These are phyloP conservation scores for Solanum virginianum DNA, from an alignment of 257 asterid species.

Conservation along the genomic window DNA sequence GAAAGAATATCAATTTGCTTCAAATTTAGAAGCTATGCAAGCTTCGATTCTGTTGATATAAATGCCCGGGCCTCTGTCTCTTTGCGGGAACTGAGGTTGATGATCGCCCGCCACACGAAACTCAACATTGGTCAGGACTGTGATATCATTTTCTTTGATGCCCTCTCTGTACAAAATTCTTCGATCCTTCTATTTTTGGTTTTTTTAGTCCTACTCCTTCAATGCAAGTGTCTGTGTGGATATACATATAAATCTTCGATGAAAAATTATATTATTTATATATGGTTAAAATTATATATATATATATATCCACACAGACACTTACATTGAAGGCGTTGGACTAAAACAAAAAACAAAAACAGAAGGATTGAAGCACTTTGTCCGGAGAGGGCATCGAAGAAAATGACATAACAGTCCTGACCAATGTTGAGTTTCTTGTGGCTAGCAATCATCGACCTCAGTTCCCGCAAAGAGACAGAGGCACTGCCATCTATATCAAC, in stretches of 20 bases:
- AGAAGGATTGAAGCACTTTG: slow-evolving; percentile 25
- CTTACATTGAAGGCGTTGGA: not conserved
- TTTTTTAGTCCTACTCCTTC: too few species aligned
- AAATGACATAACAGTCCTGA: slow-evolving; percentile 68
- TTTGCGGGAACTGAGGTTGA: too few species aligned
- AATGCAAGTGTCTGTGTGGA: not conserved
- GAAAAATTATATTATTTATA: too few species aligned
- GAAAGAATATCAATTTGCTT: too few species aligned
- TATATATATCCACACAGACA: not conserved
- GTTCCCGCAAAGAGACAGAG: slow-evolving; percentile 50
- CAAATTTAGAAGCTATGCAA: too few species aligned
- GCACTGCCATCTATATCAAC: slow-evolving; percentile 43
- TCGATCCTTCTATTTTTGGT: not conserved
- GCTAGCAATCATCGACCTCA: slow-evolving; percentile 29
- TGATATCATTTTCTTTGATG: too few species aligned
- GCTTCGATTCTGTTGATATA: too few species aligned
- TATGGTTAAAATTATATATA: too few species aligned
- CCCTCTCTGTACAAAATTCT: not conserved
- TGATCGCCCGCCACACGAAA: too few species aligned
- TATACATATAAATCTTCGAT: not conserved
- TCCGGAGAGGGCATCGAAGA: slow-evolving; percentile 54
- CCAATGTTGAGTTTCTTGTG: slow-evolving; percentile 30
- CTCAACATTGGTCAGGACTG: too few species aligned
- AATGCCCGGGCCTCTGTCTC: too few species aligned
- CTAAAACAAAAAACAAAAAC: not conserved